Base-by-base conservation (phyloP, 2,329 filamentous ascomycete species). In the Paracoccidioides brasiliensis region DNA sequence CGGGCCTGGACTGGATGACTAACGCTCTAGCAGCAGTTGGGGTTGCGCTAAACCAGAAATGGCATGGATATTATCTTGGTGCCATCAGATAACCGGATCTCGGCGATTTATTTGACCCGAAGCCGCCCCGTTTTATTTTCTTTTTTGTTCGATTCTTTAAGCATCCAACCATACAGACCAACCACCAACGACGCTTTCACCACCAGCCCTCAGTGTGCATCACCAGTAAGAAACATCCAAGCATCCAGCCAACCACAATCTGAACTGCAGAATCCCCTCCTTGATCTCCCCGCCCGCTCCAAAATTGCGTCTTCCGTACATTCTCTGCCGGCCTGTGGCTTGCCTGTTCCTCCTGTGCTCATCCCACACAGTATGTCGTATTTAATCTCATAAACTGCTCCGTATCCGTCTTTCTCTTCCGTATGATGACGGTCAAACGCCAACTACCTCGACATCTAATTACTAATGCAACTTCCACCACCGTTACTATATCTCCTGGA, bases 1-100 rank as follows among this genome's bases (percentile, higher is more conserved):
- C 43, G 7, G 43, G 44, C 22, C 10, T 46, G 28, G 28, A 3
- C 0, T n/a, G 28, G 30, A 10, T 46, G 44, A 46, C 44, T 46
- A 32, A 46, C n/a, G 44, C 6, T 2, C 5, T 3, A 37, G 6
- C 6, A 14, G 6, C 6, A 2, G 32, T 9, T 15, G 45, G 45
- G 22, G 6, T 3, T 3, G n/a, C n/a, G 14, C 45, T 49, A 49
- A 28, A 6, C 32, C n/a, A 0, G 1, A 49, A 7, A 9, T 2
- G 14, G 32, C 3, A 49, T 37, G 22, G n/a, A 22, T 2, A 10
- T 45, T 53, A 53, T 45, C 51, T 53, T 71, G 70, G 70, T 63
- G 63, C 59, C 63, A 72, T 72, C 69, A 67, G 70, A 72, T 72
- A 72, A 72, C 61, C 68, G 67, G 68, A 65, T 71, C 69, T 69